phyloP scores from a whole-genome alignment of 1,139 yeast species.

The Protomyces arabidopsidicola region DNA sequence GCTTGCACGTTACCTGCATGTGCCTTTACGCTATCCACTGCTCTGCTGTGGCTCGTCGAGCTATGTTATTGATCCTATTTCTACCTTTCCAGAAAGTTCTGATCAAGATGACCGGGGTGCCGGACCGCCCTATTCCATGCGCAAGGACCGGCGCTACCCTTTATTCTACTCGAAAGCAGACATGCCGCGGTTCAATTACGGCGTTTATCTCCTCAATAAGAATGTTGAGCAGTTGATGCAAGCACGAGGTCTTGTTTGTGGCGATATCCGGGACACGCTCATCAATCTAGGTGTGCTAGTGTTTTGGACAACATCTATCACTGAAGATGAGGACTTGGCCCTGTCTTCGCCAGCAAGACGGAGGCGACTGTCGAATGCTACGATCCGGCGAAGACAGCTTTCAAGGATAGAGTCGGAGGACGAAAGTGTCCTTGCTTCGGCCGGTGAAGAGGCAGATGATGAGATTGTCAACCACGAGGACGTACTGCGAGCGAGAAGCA shows the following conservation, averaged over 20 bases:
- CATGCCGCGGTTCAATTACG: slow-evolving; percentile 52
- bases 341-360: background rate
- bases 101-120: slow-evolving; percentile 3
- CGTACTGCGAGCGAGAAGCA: background rate
- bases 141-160: slow-evolving; percentile 40
- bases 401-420: background rate
- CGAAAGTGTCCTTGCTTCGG: background rate
- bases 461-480: background rate
- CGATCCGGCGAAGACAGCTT: background rate
- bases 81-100: background rate
- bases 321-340: background rate
- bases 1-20: slow-evolving; percentile 45
- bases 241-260: slow-evolving; percentile 39
- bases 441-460: background rate
- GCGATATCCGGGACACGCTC: slow-evolving; percentile 42
- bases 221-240: slow-evolving; percentile 51
- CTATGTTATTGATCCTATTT: slow-evolving; percentile 49
- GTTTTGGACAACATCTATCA: slow-evolving; percentile 31
- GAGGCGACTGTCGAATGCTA: background rate
- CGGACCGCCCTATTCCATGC: slow-evolving; percentile 19
- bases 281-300: slow-evolving; percentile 43
- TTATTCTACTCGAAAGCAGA: slow-evolving; percentile 49
- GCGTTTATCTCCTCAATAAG: slow-evolving; percentile 47
- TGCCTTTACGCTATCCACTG: slow-evolving; percentile 52
- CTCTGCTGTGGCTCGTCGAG: slow-evolving; percentile 51